phyloP scores from a whole-genome alignment of 1,284 basidiomycete genomes.

The Cutaneotrichosporon cavernicola region DNA sequence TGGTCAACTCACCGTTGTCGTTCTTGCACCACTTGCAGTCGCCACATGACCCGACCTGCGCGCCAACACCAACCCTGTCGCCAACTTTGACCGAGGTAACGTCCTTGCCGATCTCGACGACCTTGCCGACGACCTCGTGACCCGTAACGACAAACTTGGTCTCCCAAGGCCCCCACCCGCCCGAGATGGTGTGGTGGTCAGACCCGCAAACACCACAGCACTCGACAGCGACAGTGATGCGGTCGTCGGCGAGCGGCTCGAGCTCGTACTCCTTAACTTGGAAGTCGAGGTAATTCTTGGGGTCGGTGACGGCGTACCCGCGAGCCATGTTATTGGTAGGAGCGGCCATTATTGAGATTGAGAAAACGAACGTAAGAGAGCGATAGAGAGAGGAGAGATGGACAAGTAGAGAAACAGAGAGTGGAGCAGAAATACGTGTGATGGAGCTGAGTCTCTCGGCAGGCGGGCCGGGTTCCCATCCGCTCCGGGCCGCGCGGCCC shows the following conservation, averaged over 20 bases:
- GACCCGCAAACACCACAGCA: conserved; percentile 50
- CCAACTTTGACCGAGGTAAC: conserved; percentile 55
- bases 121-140: conserved; percentile 56
- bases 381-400: background rate
- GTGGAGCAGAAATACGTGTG: background rate
- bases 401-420: background rate
- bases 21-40: conserved; percentile 51
- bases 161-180: conserved; percentile 50
- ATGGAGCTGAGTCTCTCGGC: background rate
- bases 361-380: background rate
- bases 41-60: conserved; percentile 53
- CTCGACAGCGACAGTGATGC: conserved; percentile 75
- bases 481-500: conserved; percentile 6
- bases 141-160: conserved; percentile 54
- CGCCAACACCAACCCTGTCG: conserved; percentile 56
- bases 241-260: conserved; percentile 62
- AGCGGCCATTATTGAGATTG: conserved; percentile 1
- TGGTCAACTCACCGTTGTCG: conserved; percentile 45
- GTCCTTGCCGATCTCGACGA: conserved; percentile 54
- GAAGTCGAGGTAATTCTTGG: conserved; percentile 52
- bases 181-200: conserved; percentile 52
- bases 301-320: conserved; percentile 49
- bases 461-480: background rate
- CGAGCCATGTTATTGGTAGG: conserved; percentile 20
- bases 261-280: conserved; percentile 66